Base-by-base conservation (phyloP, 2,329 filamentous ascomycete species). In the Fusarium sp. region DNA sequence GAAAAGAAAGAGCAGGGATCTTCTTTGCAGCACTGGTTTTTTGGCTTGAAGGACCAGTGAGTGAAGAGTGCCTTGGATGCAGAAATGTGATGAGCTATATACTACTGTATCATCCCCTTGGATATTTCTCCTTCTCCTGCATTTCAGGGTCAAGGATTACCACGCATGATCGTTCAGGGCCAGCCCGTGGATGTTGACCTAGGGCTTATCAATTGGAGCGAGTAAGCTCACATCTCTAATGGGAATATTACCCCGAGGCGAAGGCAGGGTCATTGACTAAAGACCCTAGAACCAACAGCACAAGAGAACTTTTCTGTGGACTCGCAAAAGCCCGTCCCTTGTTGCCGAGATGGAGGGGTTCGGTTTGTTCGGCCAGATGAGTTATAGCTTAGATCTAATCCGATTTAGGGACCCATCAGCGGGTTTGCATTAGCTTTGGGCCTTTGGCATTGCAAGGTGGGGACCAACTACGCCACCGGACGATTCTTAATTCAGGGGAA, bases 311-410 rank as follows among this genome's bases (percentile, higher is more conserved):
- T 33, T 52, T 39, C 14, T 54, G 31, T 52, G 29, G 35, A 23
- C 18, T 45, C 7, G 5, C 9, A 21, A 46, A 37, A 58, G 25
- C 37, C 63, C 45, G 45, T 49, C 12, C 61, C 60, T 44, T 14
- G 25, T 39, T 65, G 39, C 62, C 60, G 42, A 58, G 29, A 33
- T 12, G 31, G 54, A 52, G 39, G 58, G 64, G 54, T 33, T 52
- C 19, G 18, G 35, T 38, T 59, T 18, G 33, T 31, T 38, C n/a
- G n/a, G 35, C 35, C 45, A 60, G 37, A 59, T 51, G 4, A 42
- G 31, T 60, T 35, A 27, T 55, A 35, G 25, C 38, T 48, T 48
- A 61, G 64, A 72, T 72, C 69, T 69, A 72, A 69, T 65, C 70
- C 59, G 45, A 72, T 72, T 69, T 54, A 42, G 54, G 69, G 37